Percentiles rank a stretch among this genome's conserved stretches.
phyloP scores from a whole-genome alignment of 805 yeast genomes.

The Torulaspora gathmanii region DNA sequence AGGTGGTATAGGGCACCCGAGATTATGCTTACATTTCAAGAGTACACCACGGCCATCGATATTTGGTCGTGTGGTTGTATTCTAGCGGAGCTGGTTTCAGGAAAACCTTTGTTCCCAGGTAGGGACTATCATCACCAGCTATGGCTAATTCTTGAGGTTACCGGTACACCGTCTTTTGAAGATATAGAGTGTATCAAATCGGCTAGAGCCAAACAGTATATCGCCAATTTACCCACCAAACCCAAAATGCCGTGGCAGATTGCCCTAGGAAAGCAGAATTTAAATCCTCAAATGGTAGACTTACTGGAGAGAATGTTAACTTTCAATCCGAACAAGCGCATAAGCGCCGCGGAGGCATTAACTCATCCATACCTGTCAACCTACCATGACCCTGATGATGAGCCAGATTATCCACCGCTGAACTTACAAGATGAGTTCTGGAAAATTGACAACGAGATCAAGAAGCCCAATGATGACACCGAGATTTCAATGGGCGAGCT shows the following conservation, averaged over 20 bases:
- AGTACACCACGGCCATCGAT: conserved; percentile 72
- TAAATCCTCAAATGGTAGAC: conserved; percentile 51
- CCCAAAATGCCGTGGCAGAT: conserved; percentile 47
- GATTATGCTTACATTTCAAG: conserved; percentile 68
- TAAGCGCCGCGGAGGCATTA: conserved; percentile 69
- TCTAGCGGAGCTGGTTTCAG: conserved; percentile 59
- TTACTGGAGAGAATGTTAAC: conserved; percentile 63
- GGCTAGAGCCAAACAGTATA: conserved; percentile 72
- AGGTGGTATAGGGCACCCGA: conserved; percentile 86
- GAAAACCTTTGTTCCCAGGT: conserved; percentile 70
- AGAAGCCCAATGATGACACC: conserved; percentile 48
- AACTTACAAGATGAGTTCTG: conserved; percentile 39
- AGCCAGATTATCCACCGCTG: conserved; percentile 45
- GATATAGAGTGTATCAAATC: conserved; percentile 71
- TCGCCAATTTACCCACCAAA: conserved; percentile 59
- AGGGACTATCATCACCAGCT: conserved; percentile 67
- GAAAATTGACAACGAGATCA: conserved; percentile 39
- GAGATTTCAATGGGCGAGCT: conserved; percentile 69
- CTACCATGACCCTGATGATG: conserved; percentile 71
- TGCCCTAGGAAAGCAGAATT: conserved; percentile 21
- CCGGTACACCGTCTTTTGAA: conserved; percentile 71
- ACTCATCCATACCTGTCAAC: conserved; percentile 64
- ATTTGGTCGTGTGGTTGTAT: conserved; percentile 81
- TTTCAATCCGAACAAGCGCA: conserved; percentile 70
- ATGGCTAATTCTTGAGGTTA: conserved; percentile 57